These are phyloP conservation scores for Backusella parvicylindrica DNA, from an alignment of 192 early-diverging fungal species.

Conservation along the genomic window DNA sequence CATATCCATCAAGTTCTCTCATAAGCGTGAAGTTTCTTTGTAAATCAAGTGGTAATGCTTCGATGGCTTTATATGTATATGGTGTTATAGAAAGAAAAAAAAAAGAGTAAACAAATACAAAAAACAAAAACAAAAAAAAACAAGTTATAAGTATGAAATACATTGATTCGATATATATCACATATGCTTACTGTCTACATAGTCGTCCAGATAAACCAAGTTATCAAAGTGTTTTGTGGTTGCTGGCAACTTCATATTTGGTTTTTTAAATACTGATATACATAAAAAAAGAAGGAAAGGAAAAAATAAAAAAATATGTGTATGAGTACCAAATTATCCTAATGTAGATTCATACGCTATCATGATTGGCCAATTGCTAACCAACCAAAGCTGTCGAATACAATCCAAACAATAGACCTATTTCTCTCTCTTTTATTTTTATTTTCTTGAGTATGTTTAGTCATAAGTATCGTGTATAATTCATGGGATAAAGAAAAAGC, in stretches of 20 bases:
- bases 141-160: slow-evolving; percentile 22
- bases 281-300: background rate
- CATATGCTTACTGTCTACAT: slow-evolving; percentile 79
- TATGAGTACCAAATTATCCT: too few species aligned
- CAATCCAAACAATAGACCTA: background rate
- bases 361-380: background rate
- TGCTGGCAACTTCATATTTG: slow-evolving; percentile 16
- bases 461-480: too few species aligned
- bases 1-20: slow-evolving; percentile 84
- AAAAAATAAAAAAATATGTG: slow-evolving; percentile 8
- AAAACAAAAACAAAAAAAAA: background rate
- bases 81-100: background rate
- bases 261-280: background rate
- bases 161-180: slow-evolving; percentile 29
- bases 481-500: too few species aligned
- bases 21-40: slow-evolving; percentile 90
- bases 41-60: slow-evolving; percentile 73
- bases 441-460: too few species aligned
- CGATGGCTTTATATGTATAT: slow-evolving; percentile 50
- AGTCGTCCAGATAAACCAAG: slow-evolving; percentile 80
- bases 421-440: too few species aligned
- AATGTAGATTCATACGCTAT: background rate
- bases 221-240: slow-evolving; percentile 40
- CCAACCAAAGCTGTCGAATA: too few species aligned
- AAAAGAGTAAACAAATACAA: background rate